Evolutionary conservation across 306 rosid genomes (phyloP), one percentile per base, ranked within the genome.

Genomic region (Lotus japonicus): DNA sequence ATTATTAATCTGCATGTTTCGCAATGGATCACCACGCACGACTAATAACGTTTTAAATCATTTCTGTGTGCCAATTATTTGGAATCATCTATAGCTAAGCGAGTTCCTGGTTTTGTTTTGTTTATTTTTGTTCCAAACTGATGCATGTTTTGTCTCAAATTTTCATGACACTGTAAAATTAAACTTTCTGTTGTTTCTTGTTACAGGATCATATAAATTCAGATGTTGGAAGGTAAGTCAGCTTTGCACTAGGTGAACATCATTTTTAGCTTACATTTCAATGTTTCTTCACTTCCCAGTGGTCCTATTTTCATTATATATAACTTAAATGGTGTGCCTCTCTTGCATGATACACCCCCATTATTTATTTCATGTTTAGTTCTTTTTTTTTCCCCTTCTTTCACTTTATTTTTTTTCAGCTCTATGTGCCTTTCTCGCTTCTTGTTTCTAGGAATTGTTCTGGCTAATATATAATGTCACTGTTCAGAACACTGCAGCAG

Each of bases 401-500:
- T 17, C 52, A 21, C 21, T 31, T n/a, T n/a, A n/a, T n/a, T 55
- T 31, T 31, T 31, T 38, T 58, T 58, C 64, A 1, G 3, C 44
- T 72, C 60, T 53, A 69, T 73, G 64, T 63, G 58, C 41, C 21
- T 69, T 63, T 64, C 33, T 35, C 50, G 28, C 81, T 13, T 57
- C 7, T 67, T 72, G 42, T 77, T 31, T 48, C 55, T 64, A 11
- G 53, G 67, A 36, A 73, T 73, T 28, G 35, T 48, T 53, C 6
- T 70, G 65, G 50, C 73, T 84, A 79, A 80, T 77, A 53, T 71
- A 15, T 68, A 39, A 39, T 43, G 49, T 74, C 65, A 16, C 4
- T 71, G 31, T 74, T 78, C 71, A 84, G 88, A 46, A 54, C 41
- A 70, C 46, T 81, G 70, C 42, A 65, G 49, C 77, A 43, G 74